Base-by-base conservation (phyloP, 345 rosid species). In the Mallotus nudiflorus region DNA sequence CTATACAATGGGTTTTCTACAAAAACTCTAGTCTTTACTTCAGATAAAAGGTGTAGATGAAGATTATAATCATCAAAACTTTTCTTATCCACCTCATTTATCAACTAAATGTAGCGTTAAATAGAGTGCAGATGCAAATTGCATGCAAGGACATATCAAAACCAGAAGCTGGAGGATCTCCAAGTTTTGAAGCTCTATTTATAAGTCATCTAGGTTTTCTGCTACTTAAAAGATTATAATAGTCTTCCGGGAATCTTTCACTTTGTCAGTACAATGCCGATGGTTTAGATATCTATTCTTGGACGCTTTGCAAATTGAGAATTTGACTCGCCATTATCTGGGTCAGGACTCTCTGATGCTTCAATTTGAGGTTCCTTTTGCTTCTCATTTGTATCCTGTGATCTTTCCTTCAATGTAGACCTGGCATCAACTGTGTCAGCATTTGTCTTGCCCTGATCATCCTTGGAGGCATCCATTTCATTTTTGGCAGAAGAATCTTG, bases 221-320 rank as follows among this genome's bases (percentile, higher is more conserved):
- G 72, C 76, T 75, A 61, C 80, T 37, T 50, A 7, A n/a, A n/a
- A 49, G 22, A 20, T 40, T 60, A 28, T 6, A 75, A n/a, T n/a
- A 61, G 66, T 58, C 75, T 51, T 69, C 68, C 75, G 22, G 18
- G 51, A 77, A 70, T 49, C 42, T 28, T 54, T 66, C 58, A 66
- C 60, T 29, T 65, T 44, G 45, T 70, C 64, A 25, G 57, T 50
- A 59, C 22, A 54, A 40, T 62, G 77, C 59, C 10, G 62, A 25
- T 62, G 39, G 70, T 35, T 79, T 82, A 82, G 63, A 77, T 75
- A 64, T 82, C 72, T 5, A 57, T 77, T 89, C 88, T 86, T 44
- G 74, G 77, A 56, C 89, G 92, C 82, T 92, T 88, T 61, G 87
- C 39, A 53, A 75, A 67, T 46, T 70, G 89, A 12, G 75, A 77